Evolutionary conservation across 176 grass and related monocot species (phyloP).

Genomic region (Coix lacrymajobi): DNA sequence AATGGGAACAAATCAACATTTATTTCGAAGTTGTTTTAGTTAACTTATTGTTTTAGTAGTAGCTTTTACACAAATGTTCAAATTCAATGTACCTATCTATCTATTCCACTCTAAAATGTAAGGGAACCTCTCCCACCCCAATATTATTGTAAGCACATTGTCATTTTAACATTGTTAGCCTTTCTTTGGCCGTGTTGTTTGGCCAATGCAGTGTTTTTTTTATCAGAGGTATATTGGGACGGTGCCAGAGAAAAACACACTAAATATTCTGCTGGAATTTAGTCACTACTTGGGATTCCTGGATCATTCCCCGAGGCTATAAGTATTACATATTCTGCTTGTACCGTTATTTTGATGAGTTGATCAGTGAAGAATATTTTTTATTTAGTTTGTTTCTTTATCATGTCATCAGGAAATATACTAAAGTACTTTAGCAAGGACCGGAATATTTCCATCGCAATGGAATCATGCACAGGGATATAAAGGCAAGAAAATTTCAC

Average conservation of each 20-base stretch:
- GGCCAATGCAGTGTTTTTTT: not conserved
- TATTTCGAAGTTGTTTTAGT: not conserved
- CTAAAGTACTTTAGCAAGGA: conserved; percentile 73
- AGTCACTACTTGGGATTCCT: conserved; percentile 72
- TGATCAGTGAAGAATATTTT: not conserved
- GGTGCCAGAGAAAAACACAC: conserved; percentile 67
- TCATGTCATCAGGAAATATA: conserved; percentile 87
- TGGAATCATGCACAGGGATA: conserved; percentile 96
- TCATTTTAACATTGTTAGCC: not conserved
- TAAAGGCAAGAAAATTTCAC: conserved; percentile 53
- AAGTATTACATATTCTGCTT: conserved; percentile 19
- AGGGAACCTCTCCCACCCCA: conserved; percentile 75
- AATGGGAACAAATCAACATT: conserved; percentile 51
- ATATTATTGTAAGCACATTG: conserved; percentile 73
- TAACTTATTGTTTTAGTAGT: not conserved
- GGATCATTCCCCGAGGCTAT: conserved; percentile 92
- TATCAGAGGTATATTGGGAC: conserved; percentile 86
- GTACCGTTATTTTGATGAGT: not conserved
- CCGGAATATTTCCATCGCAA: conserved; percentile 90
- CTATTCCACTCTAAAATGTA: conserved; percentile 56
- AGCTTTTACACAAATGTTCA: not conserved
- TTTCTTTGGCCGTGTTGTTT: not conserved
- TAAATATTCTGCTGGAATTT: conserved; percentile 96
- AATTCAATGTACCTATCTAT: not conserved
- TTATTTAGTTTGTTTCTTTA: conserved; percentile 9